Base-by-base conservation (phyloP, 2,329 filamentous ascomycete species). In the Lachnellula hyalina region DNA sequence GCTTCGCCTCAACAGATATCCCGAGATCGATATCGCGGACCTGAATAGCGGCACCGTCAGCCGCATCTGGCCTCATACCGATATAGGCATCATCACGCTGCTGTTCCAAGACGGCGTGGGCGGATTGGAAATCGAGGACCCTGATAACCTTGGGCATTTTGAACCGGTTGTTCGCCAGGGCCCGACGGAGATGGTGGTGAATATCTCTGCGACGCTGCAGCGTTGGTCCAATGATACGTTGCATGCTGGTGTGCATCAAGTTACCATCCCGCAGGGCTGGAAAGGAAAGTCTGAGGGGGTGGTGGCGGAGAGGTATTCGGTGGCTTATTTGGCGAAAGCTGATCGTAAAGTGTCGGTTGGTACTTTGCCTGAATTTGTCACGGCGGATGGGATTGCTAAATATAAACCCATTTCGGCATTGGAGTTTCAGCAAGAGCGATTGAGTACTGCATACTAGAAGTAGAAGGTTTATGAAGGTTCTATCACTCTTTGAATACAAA, bases 11-110 rank as follows among this genome's bases (percentile, higher is more conserved):
- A 65, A 76, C 3, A 73, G 75, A 57, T 77, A 76, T 52, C 74
- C 74, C 41, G 60, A 68, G 2, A 59, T 65, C 21, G 32, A 53
- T 9, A 41, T 53, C 21, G 42, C 63, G 46, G 59, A 70, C 28
- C 67, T 71, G 52, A 67, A 65, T 45, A 23, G 15, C 17, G 46
- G 49, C 5, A 35, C 17, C 6, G 41, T 53, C n/a, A 52, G 28
- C 14, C 48, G 57, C 5, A 45, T 52, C n/a, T 68, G 66, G 11
- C 65, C 70, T 5, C 71, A 73, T 58, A 68, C 69, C 2, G 75
- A 77, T 62, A 73, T 69, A 52, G 73, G 74, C 4, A 73, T 75
- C 56, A 66, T 77, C 28, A 77, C 75, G 1, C 67, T 77, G 3
- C 66, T 77, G 15, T 72, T 76, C 57, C 74, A 77, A 62, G 74